Percentiles rank a stretch among this genome's conserved stretches.
phyloP scores from a whole-genome alignment of 176 grass and related monocot genomes.

The Rhipidocladum racemiflorum region DNA sequence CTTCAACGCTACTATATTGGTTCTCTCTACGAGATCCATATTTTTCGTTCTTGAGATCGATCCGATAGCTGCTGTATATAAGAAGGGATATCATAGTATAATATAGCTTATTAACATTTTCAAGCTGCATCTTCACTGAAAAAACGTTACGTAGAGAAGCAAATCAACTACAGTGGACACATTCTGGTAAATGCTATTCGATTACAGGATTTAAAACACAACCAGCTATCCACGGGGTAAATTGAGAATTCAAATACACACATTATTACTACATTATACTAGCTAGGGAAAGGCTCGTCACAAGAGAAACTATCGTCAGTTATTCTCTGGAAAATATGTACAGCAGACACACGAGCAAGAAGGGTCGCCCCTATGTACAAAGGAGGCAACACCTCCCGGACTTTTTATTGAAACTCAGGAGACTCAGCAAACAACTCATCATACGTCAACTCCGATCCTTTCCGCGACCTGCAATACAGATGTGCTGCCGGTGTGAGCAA shows the following conservation, averaged over 20 bases:
- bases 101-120: no score
- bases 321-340: constrained; percentile 38
- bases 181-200: background rate
- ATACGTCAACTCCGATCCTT: constrained; percentile 48
- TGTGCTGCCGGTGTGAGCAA: background rate
- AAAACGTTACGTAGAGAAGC: background rate
- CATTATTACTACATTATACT: background rate
- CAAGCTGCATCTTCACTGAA: background rate
- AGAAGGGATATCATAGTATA: no score
- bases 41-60: no score
- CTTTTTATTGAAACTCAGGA: constrained; percentile 14
- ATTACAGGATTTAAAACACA: background rate
- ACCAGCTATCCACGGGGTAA: background rate
- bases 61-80: no score
- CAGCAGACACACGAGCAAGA: constrained; percentile 21
- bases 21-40: no score
- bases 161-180: background rate
- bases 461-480: constrained; percentile 38
- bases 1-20: no score
- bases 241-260: background rate
- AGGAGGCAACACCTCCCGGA: background rate
- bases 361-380: constrained; percentile 35
- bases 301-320: background rate
- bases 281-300: background rate
- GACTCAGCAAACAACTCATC: background rate